Evolutionary conservation across 2,329 filamentous ascomycete species (phyloP).

Genomic region (Ophiostoma montium): DNA sequence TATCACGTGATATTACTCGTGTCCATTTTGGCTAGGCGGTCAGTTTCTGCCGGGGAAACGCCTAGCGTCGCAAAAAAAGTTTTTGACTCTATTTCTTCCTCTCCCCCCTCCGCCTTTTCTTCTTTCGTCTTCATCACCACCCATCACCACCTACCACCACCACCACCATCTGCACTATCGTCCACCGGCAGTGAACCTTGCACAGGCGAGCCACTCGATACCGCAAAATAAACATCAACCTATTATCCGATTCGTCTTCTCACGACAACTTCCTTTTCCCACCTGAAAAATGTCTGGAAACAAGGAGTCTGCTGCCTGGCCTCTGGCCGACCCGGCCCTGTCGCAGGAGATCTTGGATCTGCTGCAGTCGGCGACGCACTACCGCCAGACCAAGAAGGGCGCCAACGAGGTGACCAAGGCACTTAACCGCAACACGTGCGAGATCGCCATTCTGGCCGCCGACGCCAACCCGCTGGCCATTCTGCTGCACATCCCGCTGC

Average conservation of each 20-base stretch:
- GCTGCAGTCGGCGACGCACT: constrained; percentile 56
- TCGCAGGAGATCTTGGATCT: constrained; percentile 64
- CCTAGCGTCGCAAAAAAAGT: not conserved
- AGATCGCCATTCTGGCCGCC: constrained; percentile 78
- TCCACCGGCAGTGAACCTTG: constrained; percentile 14
- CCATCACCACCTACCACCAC: not conserved
- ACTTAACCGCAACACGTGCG: constrained; percentile 77
- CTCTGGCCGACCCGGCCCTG: constrained; percentile 16
- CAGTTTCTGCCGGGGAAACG: not conserved
- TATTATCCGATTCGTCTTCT: not conserved
- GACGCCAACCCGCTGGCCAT: constrained; percentile 83
- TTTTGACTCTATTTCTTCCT: not conserved
- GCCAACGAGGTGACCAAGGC: constrained; percentile 82
- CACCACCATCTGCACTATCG: not conserved
- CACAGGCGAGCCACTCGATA: constrained; percentile 13
- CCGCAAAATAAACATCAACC: not conserved
- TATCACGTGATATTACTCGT: not conserved
- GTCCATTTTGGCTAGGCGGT: not conserved
- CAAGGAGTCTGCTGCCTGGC: constrained; percentile 14
- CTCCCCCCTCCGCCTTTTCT: not conserved
- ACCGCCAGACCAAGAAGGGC: constrained; percentile 75
- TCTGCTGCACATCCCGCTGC: constrained; percentile 73
- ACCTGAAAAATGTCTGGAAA: constrained; percentile 10
- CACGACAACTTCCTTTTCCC: not conserved
- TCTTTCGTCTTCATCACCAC: not conserved